phyloP scores from a whole-genome alignment of 257 asterid genomes.

The Verbena officinalis region DNA sequence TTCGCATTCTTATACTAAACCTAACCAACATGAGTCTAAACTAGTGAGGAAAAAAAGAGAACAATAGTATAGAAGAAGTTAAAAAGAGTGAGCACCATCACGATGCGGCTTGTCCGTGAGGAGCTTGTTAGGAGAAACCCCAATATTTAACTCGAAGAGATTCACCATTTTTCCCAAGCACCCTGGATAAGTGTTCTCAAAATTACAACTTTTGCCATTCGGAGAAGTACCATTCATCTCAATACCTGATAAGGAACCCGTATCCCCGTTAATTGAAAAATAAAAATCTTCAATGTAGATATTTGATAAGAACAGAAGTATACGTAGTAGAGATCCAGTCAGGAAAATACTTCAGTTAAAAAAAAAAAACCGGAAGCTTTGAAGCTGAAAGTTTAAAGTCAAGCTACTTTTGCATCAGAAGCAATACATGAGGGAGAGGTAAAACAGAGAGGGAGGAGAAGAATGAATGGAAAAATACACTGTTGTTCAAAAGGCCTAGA shows the following conservation, averaged over 20 bases:
- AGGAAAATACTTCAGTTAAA: constrained; percentile 11
- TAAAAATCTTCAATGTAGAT: constrained; percentile 13
- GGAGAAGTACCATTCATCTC: constrained; percentile 77
- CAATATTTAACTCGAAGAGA: constrained; percentile 74
- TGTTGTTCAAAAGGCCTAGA: constrained; percentile 29
- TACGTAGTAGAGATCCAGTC: constrained; percentile 22
- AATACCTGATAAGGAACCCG: constrained; percentile 43
- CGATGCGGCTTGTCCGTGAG: constrained; percentile 79
- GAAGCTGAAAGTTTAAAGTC: constrained; percentile 9
- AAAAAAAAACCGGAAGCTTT: constrained; percentile 22
- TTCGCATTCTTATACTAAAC: no score
- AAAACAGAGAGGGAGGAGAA: neutral
- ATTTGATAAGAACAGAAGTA: constrained; percentile 13
- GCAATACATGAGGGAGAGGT: no score
- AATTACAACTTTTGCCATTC: constrained; percentile 39
- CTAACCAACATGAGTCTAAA: constrained; percentile 9
- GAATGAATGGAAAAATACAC: constrained; percentile 6
- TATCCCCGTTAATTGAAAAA: constrained; percentile 21
- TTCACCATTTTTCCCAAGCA: constrained; percentile 95
- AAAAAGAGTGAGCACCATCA: constrained; percentile 54
- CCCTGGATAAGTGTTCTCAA: constrained; percentile 68
- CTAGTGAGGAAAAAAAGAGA: neutral
- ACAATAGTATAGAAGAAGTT: neutral
- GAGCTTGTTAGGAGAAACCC: constrained; percentile 64
- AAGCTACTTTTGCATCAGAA: constrained; percentile 19